phyloP scores from a whole-genome alignment of 2,329 filamentous ascomycete genomes.

The Pyricularia sp. region DNA sequence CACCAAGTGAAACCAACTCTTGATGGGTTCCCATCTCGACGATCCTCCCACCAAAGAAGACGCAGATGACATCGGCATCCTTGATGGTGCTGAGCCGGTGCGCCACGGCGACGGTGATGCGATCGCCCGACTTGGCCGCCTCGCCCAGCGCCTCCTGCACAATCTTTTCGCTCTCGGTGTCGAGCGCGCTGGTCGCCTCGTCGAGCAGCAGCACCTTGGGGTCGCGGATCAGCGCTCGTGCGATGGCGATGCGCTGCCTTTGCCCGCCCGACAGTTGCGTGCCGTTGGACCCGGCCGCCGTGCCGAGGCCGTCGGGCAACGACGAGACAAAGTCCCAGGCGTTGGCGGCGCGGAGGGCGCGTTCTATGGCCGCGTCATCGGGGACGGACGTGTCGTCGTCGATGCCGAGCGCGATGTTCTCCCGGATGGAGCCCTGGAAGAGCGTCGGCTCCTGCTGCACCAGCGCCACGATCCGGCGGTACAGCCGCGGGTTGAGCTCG shows the following conservation, averaged over 20 bases:
- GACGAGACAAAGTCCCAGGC: slow-evolving; percentile 37
- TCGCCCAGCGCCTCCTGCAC: slow-evolving; percentile 40
- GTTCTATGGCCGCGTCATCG: slow-evolving; percentile 24
- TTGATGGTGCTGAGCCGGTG: slow-evolving; percentile 37
- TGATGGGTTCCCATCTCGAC: slow-evolving; percentile 43
- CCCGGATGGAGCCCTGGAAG: slow-evolving; percentile 35
- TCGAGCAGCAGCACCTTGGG: slow-evolving; percentile 50
- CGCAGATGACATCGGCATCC: slow-evolving; percentile 47
- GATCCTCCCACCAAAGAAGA: slow-evolving; percentile 43
- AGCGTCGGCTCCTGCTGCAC: slow-evolving; percentile 49
- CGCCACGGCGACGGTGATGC: slow-evolving; percentile 39
- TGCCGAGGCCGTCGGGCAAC: slow-evolving; percentile 40
- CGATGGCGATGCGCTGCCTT: slow-evolving; percentile 49
- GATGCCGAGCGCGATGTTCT: slow-evolving; percentile 33
- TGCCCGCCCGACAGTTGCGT: slow-evolving; percentile 52
- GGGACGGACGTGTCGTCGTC: slow-evolving; percentile 14
- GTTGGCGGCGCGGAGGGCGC: slow-evolving; percentile 37
- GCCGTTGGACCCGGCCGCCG: slow-evolving; percentile 44
- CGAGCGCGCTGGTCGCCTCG: slow-evolving; percentile 43
- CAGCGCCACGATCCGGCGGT: slow-evolving; percentile 41
- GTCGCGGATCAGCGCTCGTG: slow-evolving; percentile 46
- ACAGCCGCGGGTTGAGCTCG: slow-evolving; percentile 36
- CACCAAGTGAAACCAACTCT: slow-evolving; percentile 31
- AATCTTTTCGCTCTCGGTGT: slow-evolving; percentile 41
- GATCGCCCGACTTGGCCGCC: slow-evolving; percentile 12